Evolutionary conservation across 2,329 filamentous ascomycete genomes (phyloP).

Genomic region (Magnaporthiopsis incrustans): DNA sequence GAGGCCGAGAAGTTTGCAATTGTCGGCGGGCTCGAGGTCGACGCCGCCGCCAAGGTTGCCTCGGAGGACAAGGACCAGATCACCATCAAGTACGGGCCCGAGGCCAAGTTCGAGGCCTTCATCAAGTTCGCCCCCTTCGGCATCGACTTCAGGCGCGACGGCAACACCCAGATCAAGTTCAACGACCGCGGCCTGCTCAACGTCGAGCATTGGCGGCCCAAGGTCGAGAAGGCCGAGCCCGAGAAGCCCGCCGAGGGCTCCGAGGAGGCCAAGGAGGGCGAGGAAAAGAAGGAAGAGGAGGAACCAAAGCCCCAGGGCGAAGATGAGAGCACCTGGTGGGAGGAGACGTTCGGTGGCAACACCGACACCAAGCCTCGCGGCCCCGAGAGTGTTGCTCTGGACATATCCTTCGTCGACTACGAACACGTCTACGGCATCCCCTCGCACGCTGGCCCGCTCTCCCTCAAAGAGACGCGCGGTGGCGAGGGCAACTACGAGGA

Average conservation of each 20-base stretch:
- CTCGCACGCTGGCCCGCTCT: constrained; percentile 82
- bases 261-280: constrained; percentile 24
- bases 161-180: constrained; percentile 72
- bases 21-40: constrained; percentile 69
- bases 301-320: constrained; percentile 38
- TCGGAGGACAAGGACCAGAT: constrained; percentile 58
- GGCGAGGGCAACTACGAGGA: constrained; percentile 78
- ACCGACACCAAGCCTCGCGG: constrained; percentile 93
- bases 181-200: constrained; percentile 89
- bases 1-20: constrained; percentile 82
- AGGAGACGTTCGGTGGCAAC: constrained; percentile 90
- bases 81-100: constrained; percentile 73
- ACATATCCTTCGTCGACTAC: constrained; percentile 88
- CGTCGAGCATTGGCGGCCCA: constrained; percentile 89
- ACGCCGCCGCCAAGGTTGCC: constrained; percentile 65
- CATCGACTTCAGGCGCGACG: constrained; percentile 81
- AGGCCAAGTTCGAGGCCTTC: constrained; percentile 69
- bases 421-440: constrained; percentile 91
- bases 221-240: constrained; percentile 54
- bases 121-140: constrained; percentile 77
- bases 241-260: constrained; percentile 46
- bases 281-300: constrained; percentile 28
- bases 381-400: constrained; percentile 83
- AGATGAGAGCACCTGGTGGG: constrained; percentile 94
- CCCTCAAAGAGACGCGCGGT: constrained; percentile 82